Evolutionary conservation across 2,329 filamentous ascomycete species (phyloP).

Genomic region (Fusarium pseudoanthophilum): DNA sequence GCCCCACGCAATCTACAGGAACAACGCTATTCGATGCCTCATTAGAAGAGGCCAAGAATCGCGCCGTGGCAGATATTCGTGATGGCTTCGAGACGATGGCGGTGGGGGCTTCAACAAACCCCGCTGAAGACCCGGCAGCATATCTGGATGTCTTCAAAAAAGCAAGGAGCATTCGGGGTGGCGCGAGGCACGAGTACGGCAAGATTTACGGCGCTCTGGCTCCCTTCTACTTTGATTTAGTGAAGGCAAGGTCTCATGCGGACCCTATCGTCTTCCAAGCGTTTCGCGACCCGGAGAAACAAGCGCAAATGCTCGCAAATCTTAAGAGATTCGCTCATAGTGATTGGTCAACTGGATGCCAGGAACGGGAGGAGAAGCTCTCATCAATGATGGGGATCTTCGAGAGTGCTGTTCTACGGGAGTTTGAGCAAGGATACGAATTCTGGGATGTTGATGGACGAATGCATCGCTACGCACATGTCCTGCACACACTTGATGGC

Average conservation of each 20-base stretch:
- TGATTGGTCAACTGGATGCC: slow-evolving; percentile 82
- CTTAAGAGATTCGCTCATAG: slow-evolving; percentile 81
- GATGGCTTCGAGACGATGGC: slow-evolving; percentile 86
- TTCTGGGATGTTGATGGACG: slow-evolving; percentile 86
- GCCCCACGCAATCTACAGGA: slow-evolving; percentile 32
- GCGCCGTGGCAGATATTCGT: slow-evolving; percentile 47
- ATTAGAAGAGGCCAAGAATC: slow-evolving; percentile 69
- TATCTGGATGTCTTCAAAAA: slow-evolving; percentile 76
- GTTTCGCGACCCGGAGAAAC: slow-evolving; percentile 87
- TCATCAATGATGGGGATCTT: slow-evolving; percentile 82
- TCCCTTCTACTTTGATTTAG: slow-evolving; percentile 89
- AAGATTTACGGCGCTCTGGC: slow-evolving; percentile 89
- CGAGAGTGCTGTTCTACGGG: slow-evolving; percentile 87
- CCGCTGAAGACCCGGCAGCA: slow-evolving; percentile 68
- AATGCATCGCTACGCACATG: slow-evolving; percentile 90
- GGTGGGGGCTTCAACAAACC: slow-evolving; percentile 59
- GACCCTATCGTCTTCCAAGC: slow-evolving; percentile 87
- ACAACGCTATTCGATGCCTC: slow-evolving; percentile 80
- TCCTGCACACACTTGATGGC: slow-evolving; percentile 84
- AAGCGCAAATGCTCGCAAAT: slow-evolving; percentile 89
- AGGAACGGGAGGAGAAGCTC: slow-evolving; percentile 76
- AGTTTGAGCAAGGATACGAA: slow-evolving; percentile 94
- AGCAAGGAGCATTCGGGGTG: slow-evolving; percentile 82
- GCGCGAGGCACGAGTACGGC: slow-evolving; percentile 89
- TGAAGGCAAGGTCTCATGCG: slow-evolving; percentile 75